Percentiles rank a stretch among this genome's conserved stretches.
phyloP scores from a whole-genome alignment of 257 asterid genomes.

The Striga asiatica region DNA sequence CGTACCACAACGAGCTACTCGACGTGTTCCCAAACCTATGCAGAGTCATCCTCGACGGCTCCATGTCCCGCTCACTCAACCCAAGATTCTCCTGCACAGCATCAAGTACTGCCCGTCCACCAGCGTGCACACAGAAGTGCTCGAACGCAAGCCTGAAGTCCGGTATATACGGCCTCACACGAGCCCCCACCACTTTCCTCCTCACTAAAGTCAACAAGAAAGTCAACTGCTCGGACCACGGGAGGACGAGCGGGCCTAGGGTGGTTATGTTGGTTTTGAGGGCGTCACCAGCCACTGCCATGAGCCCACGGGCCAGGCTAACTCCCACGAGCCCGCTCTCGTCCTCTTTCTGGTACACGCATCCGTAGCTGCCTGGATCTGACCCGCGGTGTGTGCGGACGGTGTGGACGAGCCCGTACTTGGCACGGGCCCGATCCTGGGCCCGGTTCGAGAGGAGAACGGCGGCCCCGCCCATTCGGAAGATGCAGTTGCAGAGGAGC shows the following conservation, averaged over 20 bases:
- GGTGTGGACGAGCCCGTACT: slow-evolving; percentile 39
- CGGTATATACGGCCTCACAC: slow-evolving; percentile 50
- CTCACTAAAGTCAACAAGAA: slow-evolving; percentile 28
- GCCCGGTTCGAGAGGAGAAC: slow-evolving; percentile 32
- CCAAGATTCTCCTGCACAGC: slow-evolving; percentile 42
- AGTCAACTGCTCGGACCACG: slow-evolving; percentile 38
- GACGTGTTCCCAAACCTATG: slow-evolving; percentile 52
- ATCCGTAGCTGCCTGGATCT: slow-evolving; percentile 37
- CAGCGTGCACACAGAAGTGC: slow-evolving; percentile 53
- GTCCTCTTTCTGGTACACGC: slow-evolving; percentile 49
- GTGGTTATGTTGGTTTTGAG: slow-evolving; percentile 45
- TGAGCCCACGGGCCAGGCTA: slow-evolving; percentile 34
- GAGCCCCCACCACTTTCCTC: slow-evolving; percentile 24
- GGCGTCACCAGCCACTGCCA: slow-evolving; percentile 47
- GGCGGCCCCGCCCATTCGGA: slow-evolving; percentile 56
- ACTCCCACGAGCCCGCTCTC: slow-evolving; percentile 36
- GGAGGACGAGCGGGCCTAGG: slow-evolving; percentile 42
- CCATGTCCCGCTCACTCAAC: slow-evolving; percentile 50
- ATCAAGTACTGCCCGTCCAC: slow-evolving; percentile 47
- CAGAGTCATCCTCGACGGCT: slow-evolving; percentile 56
- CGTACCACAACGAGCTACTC: slow-evolving; percentile 53
- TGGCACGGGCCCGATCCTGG: slow-evolving; percentile 28
- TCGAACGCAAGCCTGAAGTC: slow-evolving; percentile 53
- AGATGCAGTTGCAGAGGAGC: slow-evolving; percentile 50
- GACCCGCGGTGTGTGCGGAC: slow-evolving; percentile 56